Conservation (phyloP, 495 filamentous ascomycete genomes). For the Penicillium lagena region DNA sequence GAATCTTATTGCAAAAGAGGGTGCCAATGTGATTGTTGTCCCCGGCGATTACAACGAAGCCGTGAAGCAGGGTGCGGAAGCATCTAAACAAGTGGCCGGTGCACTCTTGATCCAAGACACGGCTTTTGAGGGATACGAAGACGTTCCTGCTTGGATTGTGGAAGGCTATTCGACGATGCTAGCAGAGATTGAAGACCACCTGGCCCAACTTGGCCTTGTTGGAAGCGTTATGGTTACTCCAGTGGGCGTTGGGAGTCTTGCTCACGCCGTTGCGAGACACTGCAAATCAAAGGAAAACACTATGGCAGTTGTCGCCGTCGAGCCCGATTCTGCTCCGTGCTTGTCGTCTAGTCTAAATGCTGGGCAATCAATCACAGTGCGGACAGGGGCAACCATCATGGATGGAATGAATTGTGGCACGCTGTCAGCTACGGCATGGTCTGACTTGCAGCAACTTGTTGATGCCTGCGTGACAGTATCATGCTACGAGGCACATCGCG, state of each 20-base stretch:
- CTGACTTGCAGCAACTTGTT: constrained; percentile 43
- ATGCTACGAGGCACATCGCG: constrained; percentile 48
- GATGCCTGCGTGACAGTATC: constrained; percentile 53
- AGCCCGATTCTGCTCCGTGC: constrained; percentile 58
- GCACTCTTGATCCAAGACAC: constrained; percentile 60
- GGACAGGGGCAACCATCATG: constrained; percentile 56
- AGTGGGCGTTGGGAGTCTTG: constrained; percentile 61
- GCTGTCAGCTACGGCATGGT: constrained; percentile 57
- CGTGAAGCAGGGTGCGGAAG: constrained; percentile 37
- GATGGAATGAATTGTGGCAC: constrained; percentile 63
- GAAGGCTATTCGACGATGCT: constrained; percentile 69
- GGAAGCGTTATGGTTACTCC: constrained; percentile 45
- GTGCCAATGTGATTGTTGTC: constrained; percentile 44
- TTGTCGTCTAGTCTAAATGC: constrained; percentile 43
- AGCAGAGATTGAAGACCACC: constrained; percentile 51
- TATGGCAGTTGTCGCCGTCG: constrained; percentile 48
- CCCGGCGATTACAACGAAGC: constrained; percentile 56
- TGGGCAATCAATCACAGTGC: constrained; percentile 34
- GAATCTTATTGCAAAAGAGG: constrained; percentile 50
- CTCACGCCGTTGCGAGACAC: constrained; percentile 51
- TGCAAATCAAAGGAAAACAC: constrained; percentile 40
- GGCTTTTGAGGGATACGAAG: constrained; percentile 53
- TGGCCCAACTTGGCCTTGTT: constrained; percentile 21
- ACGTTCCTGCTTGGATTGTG: constrained; percentile 64
- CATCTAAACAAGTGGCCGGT: constrained; percentile 17